These are phyloP conservation scores for Populus euphratica DNA, from an alignment of 345 rosid genomes.

Conservation along the genomic window DNA sequence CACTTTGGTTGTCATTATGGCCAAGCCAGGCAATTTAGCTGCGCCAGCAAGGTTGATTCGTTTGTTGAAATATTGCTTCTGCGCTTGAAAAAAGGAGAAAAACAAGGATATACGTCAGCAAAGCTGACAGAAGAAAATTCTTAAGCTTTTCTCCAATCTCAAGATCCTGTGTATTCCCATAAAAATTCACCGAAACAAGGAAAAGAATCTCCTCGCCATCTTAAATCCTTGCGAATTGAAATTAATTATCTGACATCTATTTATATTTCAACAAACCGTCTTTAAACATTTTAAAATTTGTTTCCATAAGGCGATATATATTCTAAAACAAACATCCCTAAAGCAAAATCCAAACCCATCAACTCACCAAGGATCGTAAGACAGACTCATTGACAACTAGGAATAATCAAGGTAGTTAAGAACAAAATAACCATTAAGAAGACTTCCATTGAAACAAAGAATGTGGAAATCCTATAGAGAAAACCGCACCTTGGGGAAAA, in stretches of 20 bases:
- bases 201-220: neutral
- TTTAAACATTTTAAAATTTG: neutral
- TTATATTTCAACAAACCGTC: neutral
- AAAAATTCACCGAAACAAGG: neutral
- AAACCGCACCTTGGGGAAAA: neutral
- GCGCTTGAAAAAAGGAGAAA: neutral
- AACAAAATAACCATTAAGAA: neutral
- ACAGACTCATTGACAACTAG: neutral
- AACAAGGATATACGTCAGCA: neutral
- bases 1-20: slow-evolving; percentile 30
- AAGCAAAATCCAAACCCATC: neutral
- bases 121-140: neutral
- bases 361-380: neutral
- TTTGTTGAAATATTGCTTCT: neutral
- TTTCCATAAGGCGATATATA: neutral
- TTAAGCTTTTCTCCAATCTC: neutral
- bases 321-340: neutral
- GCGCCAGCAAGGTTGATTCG: neutral
- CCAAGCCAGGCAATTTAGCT: neutral
- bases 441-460: neutral
- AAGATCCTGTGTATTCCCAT: neutral
- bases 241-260: neutral
- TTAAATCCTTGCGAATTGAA: neutral
- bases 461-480: neutral
- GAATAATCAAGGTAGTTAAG: neutral